A percentile compares a stretch with the other conserved stretches of the same genome.
phyloP scores from a whole-genome alignment of 1,284 basidiomycete genomes.

The Bjerkandera adusta region DNA sequence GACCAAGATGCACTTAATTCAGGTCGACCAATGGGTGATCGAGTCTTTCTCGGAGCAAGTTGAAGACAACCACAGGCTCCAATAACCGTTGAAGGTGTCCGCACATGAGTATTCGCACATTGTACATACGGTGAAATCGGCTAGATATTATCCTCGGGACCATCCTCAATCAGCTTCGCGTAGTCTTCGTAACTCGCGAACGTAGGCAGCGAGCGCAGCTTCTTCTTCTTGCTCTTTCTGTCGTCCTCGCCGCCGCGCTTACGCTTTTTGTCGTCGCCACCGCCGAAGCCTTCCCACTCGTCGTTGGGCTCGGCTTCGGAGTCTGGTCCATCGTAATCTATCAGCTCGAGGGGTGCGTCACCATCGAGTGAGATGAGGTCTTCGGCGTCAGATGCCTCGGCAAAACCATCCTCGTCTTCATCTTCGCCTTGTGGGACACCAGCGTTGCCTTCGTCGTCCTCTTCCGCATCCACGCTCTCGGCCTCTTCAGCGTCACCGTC shows the following conservation, averaged over 20 bases:
- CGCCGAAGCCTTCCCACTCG: constrained; percentile 54
- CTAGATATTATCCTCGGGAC: constrained; percentile 69
- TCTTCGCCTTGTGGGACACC: constrained; percentile 29
- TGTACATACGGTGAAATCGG: not conserved
- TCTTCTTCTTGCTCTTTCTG: constrained; percentile 65
- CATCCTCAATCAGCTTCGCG: constrained; percentile 88
- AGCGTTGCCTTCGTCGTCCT: constrained; percentile 27
- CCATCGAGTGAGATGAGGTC: constrained; percentile 61
- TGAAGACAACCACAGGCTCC: no score
- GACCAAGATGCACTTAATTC: no score
- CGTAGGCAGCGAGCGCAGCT: constrained; percentile 72
- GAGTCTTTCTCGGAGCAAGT: no score
- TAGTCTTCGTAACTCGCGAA: constrained; percentile 98
- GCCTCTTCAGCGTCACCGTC: constrained; percentile 32
- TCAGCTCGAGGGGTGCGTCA: constrained; percentile 51
- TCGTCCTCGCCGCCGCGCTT: constrained; percentile 41
- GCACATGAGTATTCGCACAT: not conserved
- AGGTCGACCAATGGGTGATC: no score
- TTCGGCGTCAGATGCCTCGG: constrained; percentile 68
- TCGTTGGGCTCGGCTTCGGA: constrained; percentile 40
- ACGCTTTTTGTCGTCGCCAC: constrained; percentile 47
- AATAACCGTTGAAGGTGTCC: no score
- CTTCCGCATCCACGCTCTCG: constrained; percentile 31
- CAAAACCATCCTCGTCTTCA: constrained; percentile 41
- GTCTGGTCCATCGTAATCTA: constrained; percentile 56